Percentiles rank a stretch among this genome's conserved stretches.
Evolutionary conservation across 2,329 filamentous ascomycete species (phyloP).

Genomic region (Hymenoscyphus fructigenus): DNA sequence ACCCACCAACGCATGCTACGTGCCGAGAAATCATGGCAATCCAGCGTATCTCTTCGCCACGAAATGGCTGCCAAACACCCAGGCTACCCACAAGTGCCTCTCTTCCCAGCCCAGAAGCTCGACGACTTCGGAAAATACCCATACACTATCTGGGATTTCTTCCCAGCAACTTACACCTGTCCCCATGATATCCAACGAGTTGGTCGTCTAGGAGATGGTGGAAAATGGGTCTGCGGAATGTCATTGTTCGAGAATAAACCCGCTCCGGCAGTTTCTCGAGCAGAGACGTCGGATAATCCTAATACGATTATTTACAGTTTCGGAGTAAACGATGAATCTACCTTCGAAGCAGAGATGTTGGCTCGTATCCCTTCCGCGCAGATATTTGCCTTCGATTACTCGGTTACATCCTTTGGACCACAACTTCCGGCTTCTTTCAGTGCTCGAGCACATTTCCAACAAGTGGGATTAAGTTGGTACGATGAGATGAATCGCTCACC

Average conservation of each 20-base stretch:
- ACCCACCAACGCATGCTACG: conserved; percentile 28
- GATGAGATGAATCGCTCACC: conserved; percentile 33
- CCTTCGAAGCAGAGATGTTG: conserved; percentile 42
- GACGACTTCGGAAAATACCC: conserved; percentile 30
- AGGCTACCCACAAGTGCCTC: conserved; percentile 23
- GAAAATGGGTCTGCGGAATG: conserved; percentile 46
- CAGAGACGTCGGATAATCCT: conserved; percentile 10
- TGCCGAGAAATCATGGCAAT: conserved; percentile 28
- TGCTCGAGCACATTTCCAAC: conserved; percentile 37
- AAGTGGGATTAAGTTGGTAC: conserved; percentile 36
- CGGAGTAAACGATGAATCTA: conserved; percentile 40
- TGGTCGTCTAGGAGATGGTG: conserved; percentile 42
- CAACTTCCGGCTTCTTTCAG: conserved; percentile 19
- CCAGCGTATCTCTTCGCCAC: conserved; percentile 27
- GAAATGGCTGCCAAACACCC: conserved; percentile 27
- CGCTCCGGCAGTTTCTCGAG: conserved; percentile 14
- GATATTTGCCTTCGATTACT: conserved; percentile 44
- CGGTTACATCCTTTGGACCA: conserved; percentile 37
- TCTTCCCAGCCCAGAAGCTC: conserved; percentile 29
- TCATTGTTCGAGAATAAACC: conserved; percentile 36
- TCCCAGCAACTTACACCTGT: conserved; percentile 41
- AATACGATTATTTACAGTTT: conserved; percentile 41
- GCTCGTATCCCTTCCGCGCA: conserved; percentile 38
- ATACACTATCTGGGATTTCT: conserved; percentile 43
- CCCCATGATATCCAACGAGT: conserved; percentile 43